A percentile compares a stretch with the other conserved stretches of the same genome.
These are phyloP conservation scores for Kwoniella mangroviensis DNA, from an alignment of 768 basidiomycete genomes.

Conservation along the genomic window DNA sequence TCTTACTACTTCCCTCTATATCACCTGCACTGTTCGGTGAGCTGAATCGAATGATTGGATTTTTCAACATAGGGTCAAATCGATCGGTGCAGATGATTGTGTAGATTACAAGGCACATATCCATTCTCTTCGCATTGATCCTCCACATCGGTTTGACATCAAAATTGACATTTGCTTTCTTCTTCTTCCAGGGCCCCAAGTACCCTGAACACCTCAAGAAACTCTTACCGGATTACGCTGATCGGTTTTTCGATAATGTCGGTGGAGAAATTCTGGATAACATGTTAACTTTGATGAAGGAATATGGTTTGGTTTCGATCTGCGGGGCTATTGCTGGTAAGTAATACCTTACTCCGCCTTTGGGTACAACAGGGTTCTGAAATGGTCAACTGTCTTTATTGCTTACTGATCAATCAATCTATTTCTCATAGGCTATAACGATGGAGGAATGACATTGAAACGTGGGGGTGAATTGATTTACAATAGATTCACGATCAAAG, in stretches of 20 bases:
- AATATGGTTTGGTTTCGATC: conserved; percentile 17
- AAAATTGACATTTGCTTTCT: too few relatives aligned
- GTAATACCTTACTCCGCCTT: too few relatives aligned
- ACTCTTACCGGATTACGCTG: conserved; percentile 16
- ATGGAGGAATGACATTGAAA: conserved; percentile 20
- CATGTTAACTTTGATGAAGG: conserved; percentile 28
- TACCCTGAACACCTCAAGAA: conserved; percentile 35
- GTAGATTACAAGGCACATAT: conserved; percentile 53
- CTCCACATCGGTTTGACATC: too few relatives aligned
- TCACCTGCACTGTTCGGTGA: too few relatives aligned
- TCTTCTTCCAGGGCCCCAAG: conserved; percentile 13
- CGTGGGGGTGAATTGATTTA: conserved; percentile 43
- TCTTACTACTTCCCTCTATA: too few relatives aligned
- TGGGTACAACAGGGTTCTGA: background rate
- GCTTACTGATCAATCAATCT: background rate
- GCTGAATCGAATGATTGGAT: too few relatives aligned
- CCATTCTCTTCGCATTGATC: background rate
- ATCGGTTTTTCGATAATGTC: conserved; percentile 36
- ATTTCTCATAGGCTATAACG: background rate
- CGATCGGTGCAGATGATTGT: conserved; percentile 55
- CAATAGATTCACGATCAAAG: conserved; percentile 44
- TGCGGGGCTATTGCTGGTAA: conserved; percentile 25
- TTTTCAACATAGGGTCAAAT: conserved; percentile 39
- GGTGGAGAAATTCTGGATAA: conserved; percentile 32
- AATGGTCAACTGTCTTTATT: too few relatives aligned